Conservation (phyloP, 1,284 basidiomycete genomes). For the Microbotryomycetes sp. region DNA sequence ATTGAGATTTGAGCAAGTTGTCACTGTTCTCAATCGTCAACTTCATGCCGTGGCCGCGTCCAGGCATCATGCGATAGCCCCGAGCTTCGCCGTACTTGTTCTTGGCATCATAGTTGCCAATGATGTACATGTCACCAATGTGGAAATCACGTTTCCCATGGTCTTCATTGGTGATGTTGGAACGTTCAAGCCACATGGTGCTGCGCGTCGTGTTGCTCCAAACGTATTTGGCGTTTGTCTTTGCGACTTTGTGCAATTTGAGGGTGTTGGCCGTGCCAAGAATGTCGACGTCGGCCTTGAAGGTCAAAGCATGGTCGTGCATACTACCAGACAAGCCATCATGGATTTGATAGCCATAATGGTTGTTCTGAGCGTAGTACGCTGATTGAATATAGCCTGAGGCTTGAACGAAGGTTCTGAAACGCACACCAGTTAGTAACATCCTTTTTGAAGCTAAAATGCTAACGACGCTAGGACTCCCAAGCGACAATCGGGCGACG, state of each 20-base stretch:
- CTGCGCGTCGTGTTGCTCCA: conserved; percentile 37
- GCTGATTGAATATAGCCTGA: conserved; percentile 36
- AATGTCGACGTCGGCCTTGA: conserved; percentile 39
- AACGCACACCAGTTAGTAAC: too few relatives aligned
- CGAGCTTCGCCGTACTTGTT: conserved; percentile 44
- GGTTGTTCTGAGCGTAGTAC: conserved; percentile 39
- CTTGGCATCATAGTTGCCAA: conserved; percentile 55
- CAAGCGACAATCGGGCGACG: not conserved
- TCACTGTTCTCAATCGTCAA: conserved; percentile 38
- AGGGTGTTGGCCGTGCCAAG: conserved; percentile 39
- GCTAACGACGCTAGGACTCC: too few relatives aligned
- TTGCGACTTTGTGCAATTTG: conserved; percentile 37
- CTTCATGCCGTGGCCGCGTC: conserved; percentile 33
- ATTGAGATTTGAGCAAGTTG: conserved; percentile 37
- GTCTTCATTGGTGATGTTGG: conserved; percentile 53
- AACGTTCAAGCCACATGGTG: conserved; percentile 43
- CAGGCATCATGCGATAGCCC: conserved; percentile 41
- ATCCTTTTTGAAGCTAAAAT: not conserved
- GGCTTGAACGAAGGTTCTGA: not conserved
- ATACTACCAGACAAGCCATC: conserved; percentile 38
- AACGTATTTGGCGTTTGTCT: conserved; percentile 35
- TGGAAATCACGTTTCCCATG: conserved; percentile 51
- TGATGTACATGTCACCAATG: conserved; percentile 51
- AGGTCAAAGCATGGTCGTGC: conserved; percentile 39
- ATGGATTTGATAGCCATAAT: conserved; percentile 41